phyloP scores from a whole-genome alignment of 306 rosid genomes.

The Styphnolobium japonicum region DNA sequence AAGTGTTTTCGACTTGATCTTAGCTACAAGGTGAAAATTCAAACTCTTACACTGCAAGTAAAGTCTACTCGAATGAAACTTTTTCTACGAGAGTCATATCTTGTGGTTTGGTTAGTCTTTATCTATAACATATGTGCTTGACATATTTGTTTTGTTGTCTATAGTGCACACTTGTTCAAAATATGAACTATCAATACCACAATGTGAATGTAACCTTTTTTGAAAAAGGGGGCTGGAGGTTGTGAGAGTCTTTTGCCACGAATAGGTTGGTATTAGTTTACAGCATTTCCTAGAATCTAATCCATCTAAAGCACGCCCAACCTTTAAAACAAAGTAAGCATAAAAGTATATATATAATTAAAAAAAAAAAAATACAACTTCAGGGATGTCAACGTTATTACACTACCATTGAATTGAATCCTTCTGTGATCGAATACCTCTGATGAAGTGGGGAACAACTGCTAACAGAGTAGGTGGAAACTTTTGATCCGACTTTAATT shows the following conservation, averaged over 20 bases:
- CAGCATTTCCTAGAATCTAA: background rate
- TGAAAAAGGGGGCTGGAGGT: background rate
- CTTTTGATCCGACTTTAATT: conserved; percentile 42
- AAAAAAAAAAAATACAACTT: background rate
- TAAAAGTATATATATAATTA: too few relatives aligned
- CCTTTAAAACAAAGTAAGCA: background rate
- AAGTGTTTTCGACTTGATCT: too few relatives aligned
- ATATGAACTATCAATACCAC: background rate
- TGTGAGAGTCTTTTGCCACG: background rate
- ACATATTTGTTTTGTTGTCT: background rate
- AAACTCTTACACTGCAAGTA: too few relatives aligned
- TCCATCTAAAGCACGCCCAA: background rate
- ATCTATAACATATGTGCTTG: background rate
- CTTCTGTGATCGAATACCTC: background rate
- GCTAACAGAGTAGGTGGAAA: conserved; percentile 27
- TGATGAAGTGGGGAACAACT: background rate
- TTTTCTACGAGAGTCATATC: too few relatives aligned
- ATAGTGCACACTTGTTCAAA: background rate
- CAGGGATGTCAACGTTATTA: background rate
- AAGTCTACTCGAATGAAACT: too few relatives aligned
- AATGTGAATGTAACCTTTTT: background rate
- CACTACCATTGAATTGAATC: background rate
- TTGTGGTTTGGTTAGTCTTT: background rate
- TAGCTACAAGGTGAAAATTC: too few relatives aligned
- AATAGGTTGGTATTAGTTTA: background rate